These are phyloP conservation scores for Nigrograna mackinnonii DNA, from an alignment of 2,329 filamentous ascomycete genomes.

Conservation along the genomic window DNA sequence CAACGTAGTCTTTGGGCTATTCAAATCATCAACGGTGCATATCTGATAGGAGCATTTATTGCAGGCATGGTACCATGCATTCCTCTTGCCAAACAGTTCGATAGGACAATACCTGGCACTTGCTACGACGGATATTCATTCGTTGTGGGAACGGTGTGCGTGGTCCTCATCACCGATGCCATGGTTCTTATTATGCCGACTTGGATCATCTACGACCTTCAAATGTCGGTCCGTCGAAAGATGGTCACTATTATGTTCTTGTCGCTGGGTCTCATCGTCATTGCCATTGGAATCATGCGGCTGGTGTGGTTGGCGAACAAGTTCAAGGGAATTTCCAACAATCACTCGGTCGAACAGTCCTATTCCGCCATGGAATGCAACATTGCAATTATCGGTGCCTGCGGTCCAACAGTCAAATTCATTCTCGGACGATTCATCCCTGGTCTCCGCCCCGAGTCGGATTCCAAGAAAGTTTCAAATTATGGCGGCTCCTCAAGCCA, in stretches of 20 bases:
- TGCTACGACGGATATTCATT: conserved; percentile 14
- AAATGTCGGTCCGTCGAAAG: conserved; percentile 19
- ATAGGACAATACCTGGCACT: conserved; percentile 16
- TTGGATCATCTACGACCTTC: conserved; percentile 26
- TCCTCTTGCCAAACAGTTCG: conserved; percentile 15
- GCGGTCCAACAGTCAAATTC: conserved; percentile 18
- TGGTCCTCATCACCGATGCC: conserved; percentile 20
- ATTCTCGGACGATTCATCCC: conserved; percentile 17
- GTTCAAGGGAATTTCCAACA: conserved; percentile 16
- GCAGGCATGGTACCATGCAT: conserved; percentile 16
- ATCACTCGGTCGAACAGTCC: conserved; percentile 16
- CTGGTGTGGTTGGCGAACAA: conserved; percentile 19
- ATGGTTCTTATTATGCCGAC: conserved; percentile 24
- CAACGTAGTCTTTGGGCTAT: conserved; percentile 16
- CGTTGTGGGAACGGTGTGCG: conserved; percentile 12
- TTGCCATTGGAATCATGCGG: conserved; percentile 18
- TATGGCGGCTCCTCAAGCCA: conserved; percentile 2
- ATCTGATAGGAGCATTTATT: conserved; percentile 14
- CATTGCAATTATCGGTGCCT: conserved; percentile 17
- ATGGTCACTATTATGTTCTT: conserved; percentile 20
- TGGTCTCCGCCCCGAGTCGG: conserved; percentile 11
- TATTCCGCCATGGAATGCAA: conserved; percentile 19
- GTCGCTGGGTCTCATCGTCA: conserved; percentile 19
- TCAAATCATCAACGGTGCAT: conserved; percentile 18
- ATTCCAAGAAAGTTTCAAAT: conserved; percentile 8